These are phyloP conservation scores for Hygrophorus pudorinus DNA, from an alignment of 768 basidiomycete species.

Conservation along the genomic window DNA sequence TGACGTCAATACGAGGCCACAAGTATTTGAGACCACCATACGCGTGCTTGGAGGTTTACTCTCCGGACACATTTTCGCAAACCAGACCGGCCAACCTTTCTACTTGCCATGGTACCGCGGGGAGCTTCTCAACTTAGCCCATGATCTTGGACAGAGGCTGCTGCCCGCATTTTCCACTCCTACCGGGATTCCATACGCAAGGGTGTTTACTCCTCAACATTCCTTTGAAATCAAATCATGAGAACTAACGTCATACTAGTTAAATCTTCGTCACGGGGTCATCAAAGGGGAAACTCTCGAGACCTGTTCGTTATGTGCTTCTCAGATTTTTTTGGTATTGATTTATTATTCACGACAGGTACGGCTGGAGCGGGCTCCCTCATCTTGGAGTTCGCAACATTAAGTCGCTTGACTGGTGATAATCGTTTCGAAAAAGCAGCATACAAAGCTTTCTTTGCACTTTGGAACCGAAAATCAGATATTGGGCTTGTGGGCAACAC, in stretches of 20 bases:
- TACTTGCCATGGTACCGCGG: slow-evolving; percentile 77
- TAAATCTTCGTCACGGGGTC: slow-evolving; percentile 79
- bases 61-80: slow-evolving; percentile 80
- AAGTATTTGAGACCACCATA: slow-evolving; percentile 97
- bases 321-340: background rate
- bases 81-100: slow-evolving; percentile 53
- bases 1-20: slow-evolving; percentile 92
- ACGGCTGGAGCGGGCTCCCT: slow-evolving; percentile 90
- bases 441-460: slow-evolving; percentile 79
- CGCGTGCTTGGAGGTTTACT: slow-evolving; percentile 86
- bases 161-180: slow-evolving; percentile 88
- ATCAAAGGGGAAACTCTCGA: slow-evolving; percentile 66
- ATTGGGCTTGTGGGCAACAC: slow-evolving; percentile 85
- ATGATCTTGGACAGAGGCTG: slow-evolving; percentile 79
- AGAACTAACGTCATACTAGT: slow-evolving; percentile 27
- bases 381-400: slow-evolving; percentile 87
- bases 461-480: slow-evolving; percentile 87
- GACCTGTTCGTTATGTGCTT: slow-evolving; percentile 54
- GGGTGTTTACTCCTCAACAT: slow-evolving; percentile 36
- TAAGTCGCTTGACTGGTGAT: slow-evolving; percentile 87
- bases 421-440: slow-evolving; percentile 85
- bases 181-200: slow-evolving; percentile 87
- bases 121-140: slow-evolving; percentile 70
- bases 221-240: background rate
- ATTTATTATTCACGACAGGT: slow-evolving; percentile 33